Conservation (phyloP, 2,329 filamentous ascomycete genomes). For the Cercospora berteroae region DNA sequence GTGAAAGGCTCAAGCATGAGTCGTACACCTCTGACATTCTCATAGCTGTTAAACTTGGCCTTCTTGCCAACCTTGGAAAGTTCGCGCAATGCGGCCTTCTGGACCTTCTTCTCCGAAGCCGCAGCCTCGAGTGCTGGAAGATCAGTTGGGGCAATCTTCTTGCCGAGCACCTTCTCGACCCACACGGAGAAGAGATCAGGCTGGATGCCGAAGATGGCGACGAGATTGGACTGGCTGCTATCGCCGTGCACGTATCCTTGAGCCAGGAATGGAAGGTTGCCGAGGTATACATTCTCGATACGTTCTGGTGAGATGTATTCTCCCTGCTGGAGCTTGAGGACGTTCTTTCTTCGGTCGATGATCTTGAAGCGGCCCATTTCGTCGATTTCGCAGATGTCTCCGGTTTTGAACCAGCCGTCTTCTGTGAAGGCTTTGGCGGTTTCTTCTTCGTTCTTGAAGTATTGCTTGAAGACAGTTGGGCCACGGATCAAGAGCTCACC, state of each 20-base stretch:
- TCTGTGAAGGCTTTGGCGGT: conserved; percentile 76
- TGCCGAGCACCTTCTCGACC: conserved; percentile 71
- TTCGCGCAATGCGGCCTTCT: conserved; percentile 71
- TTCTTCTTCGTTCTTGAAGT: conserved; percentile 87
- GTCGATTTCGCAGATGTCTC: conserved; percentile 86
- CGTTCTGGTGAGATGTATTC: conserved; percentile 98
- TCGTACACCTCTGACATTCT: conserved; percentile 71
- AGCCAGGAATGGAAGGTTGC: conserved; percentile 72
- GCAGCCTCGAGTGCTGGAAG: conserved; percentile 65
- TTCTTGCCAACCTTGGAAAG: conserved; percentile 75
- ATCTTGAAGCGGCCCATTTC: conserved; percentile 83
- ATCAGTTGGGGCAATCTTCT: conserved; percentile 62
- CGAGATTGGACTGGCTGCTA: conserved; percentile 73
- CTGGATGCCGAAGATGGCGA: conserved; percentile 84
- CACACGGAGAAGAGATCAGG: conserved; percentile 79
- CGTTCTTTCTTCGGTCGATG: conserved; percentile 96
- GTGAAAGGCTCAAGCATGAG: conserved; percentile 86
- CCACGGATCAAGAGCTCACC: conserved; percentile 86
- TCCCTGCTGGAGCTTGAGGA: conserved; percentile 96
- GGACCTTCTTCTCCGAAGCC: conserved; percentile 66
- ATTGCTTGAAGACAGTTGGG: conserved; percentile 76
- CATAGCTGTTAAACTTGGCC: conserved; percentile 89
- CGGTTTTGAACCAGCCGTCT: conserved; percentile 96
- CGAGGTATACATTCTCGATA: conserved; percentile 91
- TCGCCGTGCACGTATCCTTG: conserved; percentile 92